Conservation (phyloP, 2,329 filamentous ascomycete genomes). For the Laburnicola sp. region DNA sequence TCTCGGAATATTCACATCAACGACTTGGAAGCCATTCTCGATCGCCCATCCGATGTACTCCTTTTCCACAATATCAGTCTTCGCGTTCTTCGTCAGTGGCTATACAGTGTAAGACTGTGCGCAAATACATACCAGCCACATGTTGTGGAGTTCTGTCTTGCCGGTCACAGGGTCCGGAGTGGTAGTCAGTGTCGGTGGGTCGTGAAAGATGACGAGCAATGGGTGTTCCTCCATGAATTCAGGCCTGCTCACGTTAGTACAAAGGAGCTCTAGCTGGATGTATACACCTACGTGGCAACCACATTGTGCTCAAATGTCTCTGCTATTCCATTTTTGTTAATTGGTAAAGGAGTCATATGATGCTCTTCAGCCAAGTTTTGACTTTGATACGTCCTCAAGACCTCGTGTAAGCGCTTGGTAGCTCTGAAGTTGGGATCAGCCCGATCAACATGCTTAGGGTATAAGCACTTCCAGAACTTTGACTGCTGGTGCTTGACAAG, state of each 20-base stretch:
- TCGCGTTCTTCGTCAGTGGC: constrained; percentile 47
- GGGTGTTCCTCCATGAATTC: constrained; percentile 67
- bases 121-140: constrained; percentile 73
- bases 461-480: constrained; percentile 84
- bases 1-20: constrained; percentile 89
- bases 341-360: constrained; percentile 77
- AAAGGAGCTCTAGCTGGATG: not conserved
- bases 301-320: constrained; percentile 86
- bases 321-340: constrained; percentile 72
- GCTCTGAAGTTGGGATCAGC: constrained; percentile 32
- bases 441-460: constrained; percentile 59
- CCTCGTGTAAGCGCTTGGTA: constrained; percentile 70
- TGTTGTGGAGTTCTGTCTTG: constrained; percentile 77
- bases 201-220: constrained; percentile 85
- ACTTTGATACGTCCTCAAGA: constrained; percentile 77
- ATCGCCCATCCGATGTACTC: constrained; percentile 84
- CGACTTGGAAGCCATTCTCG: constrained; percentile 75
- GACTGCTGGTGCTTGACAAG: constrained; percentile 63
- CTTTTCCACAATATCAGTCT: constrained; percentile 80
- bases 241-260: constrained; percentile 50
- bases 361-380: constrained; percentile 70
- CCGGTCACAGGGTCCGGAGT: constrained; percentile 60
- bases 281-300: constrained; percentile 66
- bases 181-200: constrained; percentile 62
- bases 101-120: constrained; percentile 34